Evolutionary conservation across 768 basidiomycete genomes (phyloP), one percentile per base, ranked within the genome.

Genomic region (Filobasidium floriforme): DNA sequence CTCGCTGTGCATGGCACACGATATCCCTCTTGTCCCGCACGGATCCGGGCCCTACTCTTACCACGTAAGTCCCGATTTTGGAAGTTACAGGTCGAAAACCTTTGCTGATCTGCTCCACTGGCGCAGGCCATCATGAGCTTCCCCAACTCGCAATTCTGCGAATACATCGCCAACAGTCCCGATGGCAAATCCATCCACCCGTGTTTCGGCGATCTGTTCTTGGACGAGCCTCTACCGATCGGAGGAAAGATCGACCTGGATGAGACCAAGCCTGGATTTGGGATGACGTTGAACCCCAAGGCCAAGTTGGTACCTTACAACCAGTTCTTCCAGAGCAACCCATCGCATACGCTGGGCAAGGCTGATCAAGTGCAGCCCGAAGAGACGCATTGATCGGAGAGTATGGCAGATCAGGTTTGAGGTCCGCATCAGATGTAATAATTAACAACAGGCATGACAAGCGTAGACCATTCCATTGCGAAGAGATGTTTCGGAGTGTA

Each of bases 1-100:
- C 15, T 69, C 69, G 62, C 78, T 80, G 70, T 81, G 81, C 1
- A 75, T 79, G 1, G 81, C 81, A 15, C 82, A 83, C 70, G 82
- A 83, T 69, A 81, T 83, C 55, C 81, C 81, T 28, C 81, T 83
- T 54, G 81, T 82, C 19, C 82, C 82, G 7, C 82, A 82, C 71
- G 82, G 82, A 40, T 80, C 79, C 14, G 82, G 82, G 12, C 80
- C 81, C 28, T 83, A 83, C 75, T 81, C 79, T 55, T 82, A 82
- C 75, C 54, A 57, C 29, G 54, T 57, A n/a, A 57, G 54, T 49
- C 32, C n/a, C n/a, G n/a, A n/a, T n/a, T 44, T 10, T 44, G 43
- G 43, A 44, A 10, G 43, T 44, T 44, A n/a, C n/a, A n/a, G n/a
- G n/a, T n/a, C n/a, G n/a, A n/a, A n/a, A n/a, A n/a, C n/a, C n/a